Percentiles rank a stretch among this genome's conserved stretches.
Conservation (phyloP, 352 stramenopile genomes). For the Pythium periplocum region DNA sequence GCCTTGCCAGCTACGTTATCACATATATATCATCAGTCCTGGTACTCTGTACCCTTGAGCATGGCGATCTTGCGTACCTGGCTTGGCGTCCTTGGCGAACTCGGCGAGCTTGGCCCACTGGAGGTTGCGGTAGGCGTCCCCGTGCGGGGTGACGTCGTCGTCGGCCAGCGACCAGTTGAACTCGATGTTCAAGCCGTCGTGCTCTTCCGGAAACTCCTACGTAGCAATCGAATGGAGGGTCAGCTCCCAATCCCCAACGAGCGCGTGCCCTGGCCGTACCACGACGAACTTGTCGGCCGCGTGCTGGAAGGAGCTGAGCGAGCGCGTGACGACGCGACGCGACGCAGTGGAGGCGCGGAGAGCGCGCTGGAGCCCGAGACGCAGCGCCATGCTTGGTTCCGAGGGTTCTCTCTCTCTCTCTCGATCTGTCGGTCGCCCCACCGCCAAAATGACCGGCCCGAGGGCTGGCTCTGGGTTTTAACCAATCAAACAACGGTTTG, state of each 20-base stretch:
- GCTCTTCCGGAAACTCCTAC: constrained; percentile 70
- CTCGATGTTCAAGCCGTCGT: constrained; percentile 78
- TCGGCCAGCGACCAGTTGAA: constrained; percentile 85
- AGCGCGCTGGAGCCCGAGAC: constrained; percentile 47
- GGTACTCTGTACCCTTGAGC: too few relatives aligned
- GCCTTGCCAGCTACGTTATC: constrained; percentile 40
- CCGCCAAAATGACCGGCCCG: constrained; percentile 38
- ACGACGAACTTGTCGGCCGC: constrained; percentile 76
- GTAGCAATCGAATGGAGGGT: neutral
- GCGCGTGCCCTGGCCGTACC: constrained; percentile 26
- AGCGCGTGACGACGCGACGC: constrained; percentile 26
- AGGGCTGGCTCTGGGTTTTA: constrained; percentile 7
- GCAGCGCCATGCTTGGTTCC: constrained; percentile 45
- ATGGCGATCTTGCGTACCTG: constrained; percentile 17
- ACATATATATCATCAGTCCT: too few relatives aligned
- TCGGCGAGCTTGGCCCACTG: constrained; percentile 54
- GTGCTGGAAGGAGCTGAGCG: constrained; percentile 48
- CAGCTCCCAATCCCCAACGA: neutral
- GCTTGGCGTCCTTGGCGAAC: constrained; percentile 62
- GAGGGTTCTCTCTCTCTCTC: neutral
- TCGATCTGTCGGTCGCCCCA: constrained; percentile 27
- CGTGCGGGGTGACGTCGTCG: constrained; percentile 76
- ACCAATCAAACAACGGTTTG: constrained; percentile 5
- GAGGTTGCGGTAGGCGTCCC: constrained; percentile 76
- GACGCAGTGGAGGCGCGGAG: constrained; percentile 29